Conservation (phyloP, 306 rosid genomes). For the Prunus mira region DNA sequence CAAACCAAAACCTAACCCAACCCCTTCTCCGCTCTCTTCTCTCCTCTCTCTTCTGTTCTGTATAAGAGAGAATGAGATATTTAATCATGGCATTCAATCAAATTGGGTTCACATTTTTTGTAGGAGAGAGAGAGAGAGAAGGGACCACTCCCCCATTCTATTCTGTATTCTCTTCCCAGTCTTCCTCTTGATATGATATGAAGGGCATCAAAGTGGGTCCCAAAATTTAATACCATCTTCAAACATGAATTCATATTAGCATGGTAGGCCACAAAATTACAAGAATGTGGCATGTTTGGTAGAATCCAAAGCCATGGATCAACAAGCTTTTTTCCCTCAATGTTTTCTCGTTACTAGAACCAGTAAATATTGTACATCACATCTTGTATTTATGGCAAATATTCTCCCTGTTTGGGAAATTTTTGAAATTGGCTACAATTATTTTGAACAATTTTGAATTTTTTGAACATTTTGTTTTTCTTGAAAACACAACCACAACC, state of each 20-base stretch:
- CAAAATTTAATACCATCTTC: background rate
- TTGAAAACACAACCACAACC: background rate
- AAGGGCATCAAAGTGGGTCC: conserved; percentile 13
- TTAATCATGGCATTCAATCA: background rate
- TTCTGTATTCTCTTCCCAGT: background rate
- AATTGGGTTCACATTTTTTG: background rate
- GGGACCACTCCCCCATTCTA: conserved; percentile 4
- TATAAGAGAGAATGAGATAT: background rate
- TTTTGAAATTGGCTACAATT: background rate
- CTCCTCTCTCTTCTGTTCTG: background rate
- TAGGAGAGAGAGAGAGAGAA: background rate
- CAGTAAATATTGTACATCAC: conserved; percentile 12
- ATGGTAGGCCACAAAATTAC: conserved; percentile 29
- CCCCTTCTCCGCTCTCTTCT: background rate
- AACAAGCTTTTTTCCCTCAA: conserved; percentile 1
- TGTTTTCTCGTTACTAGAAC: conserved; percentile 5
- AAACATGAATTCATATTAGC: background rate
- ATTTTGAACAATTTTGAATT: background rate
- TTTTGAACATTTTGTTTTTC: background rate
- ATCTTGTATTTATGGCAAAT: conserved; percentile 4
- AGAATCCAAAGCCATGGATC: conserved; percentile 30
- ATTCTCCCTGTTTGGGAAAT: background rate
- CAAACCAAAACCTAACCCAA: background rate
- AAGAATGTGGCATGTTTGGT: conserved; percentile 24
- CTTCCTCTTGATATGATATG: background rate